Conservation (phyloP, 495 filamentous ascomycete genomes). For the Aspergillus incahuasiensis region DNA sequence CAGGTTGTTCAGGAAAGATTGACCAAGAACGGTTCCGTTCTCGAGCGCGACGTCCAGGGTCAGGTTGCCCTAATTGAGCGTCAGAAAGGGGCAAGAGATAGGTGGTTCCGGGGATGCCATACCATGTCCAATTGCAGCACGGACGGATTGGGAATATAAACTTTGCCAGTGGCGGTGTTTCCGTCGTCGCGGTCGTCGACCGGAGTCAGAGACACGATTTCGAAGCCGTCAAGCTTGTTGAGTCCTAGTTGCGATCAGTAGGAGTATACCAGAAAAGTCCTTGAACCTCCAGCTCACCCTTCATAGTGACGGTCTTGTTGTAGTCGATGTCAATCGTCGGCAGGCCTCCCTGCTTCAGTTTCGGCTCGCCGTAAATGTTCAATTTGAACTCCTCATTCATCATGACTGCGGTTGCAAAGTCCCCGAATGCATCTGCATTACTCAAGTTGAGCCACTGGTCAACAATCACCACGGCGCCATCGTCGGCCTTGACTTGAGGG, state of each 20-base stretch:
- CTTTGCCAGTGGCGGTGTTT: constrained; percentile 60
- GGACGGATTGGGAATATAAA: constrained; percentile 66
- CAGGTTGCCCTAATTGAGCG: constrained; percentile 53
- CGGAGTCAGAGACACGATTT: constrained; percentile 46
- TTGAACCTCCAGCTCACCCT: constrained; percentile 35
- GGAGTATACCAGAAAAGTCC: not conserved
- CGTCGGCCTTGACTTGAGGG: constrained; percentile 48
- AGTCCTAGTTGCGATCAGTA: constrained; percentile 39
- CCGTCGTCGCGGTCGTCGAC: constrained; percentile 33
- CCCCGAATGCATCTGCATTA: constrained; percentile 51
- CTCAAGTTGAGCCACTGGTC: constrained; percentile 49
- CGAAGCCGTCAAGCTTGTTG: constrained; percentile 57
- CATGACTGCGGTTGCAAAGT: constrained; percentile 52
- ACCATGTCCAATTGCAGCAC: constrained; percentile 61
- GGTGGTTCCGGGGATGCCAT: constrained; percentile 3
- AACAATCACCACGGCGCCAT: constrained; percentile 50
- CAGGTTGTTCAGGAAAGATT: constrained; percentile 52
- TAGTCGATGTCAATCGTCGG: constrained; percentile 48
- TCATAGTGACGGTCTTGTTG: constrained; percentile 53
- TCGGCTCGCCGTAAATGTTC: constrained; percentile 56
- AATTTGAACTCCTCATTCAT: constrained; percentile 50
- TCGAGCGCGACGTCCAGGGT: constrained; percentile 54
- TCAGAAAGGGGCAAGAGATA: not conserved
- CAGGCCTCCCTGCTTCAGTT: constrained; percentile 46
- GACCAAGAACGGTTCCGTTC: constrained; percentile 48